Base-by-base conservation (phyloP, 192 early-diverging fungal species). In the Backusella tuberculispora region DNA sequence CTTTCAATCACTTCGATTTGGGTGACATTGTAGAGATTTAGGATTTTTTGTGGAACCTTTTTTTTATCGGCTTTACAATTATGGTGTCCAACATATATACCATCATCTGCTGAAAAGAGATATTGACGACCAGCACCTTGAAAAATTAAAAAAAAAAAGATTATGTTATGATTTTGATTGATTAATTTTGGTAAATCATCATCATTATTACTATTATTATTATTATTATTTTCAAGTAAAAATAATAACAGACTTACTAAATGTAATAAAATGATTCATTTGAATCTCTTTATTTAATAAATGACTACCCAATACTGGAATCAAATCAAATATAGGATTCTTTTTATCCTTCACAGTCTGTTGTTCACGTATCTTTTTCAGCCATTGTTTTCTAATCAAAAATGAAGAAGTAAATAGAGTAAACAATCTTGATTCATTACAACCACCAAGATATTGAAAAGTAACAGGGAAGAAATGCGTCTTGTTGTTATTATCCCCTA, bases 1-100 rank as follows among this genome's bases (percentile, higher is more conserved):
- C 92, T 85, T 74, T 92, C 91, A 63, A 98, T 76, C n/a, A 95
- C 90, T 77, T 96, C 93, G 44, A 99, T 85, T 81, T 99, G 96
- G 37, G 82, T 86, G 42, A 97, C 91, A 76, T 89, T 91, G 68
- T 95, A 92, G 37, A 95, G 64, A 38, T 83, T 78, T 38, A 97
- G 76, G 41, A 90, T 53, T 21, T 73, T 64, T 29, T 73, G 71
- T 13, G 79, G 79, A 79, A 66, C 82, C 84, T 74, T 81, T 77
- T 71, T 83, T 76, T 70, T 84, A 79, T 38, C 21, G 12, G 12
- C 15, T 70, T 41, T 78, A 81, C 66, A 84, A 79, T 15, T 84
- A 75, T 73, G 83, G 83, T 71, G 86, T 7, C 85, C 84, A 9
- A 90, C 88, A 78, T 91, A 97, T 42, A 97, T 82, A 17, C 96